Evolutionary conservation across 345 rosid species (phyloP), one percentile per base, ranked within the genome.

Genomic region (Arabidopsis suecica): DNA sequence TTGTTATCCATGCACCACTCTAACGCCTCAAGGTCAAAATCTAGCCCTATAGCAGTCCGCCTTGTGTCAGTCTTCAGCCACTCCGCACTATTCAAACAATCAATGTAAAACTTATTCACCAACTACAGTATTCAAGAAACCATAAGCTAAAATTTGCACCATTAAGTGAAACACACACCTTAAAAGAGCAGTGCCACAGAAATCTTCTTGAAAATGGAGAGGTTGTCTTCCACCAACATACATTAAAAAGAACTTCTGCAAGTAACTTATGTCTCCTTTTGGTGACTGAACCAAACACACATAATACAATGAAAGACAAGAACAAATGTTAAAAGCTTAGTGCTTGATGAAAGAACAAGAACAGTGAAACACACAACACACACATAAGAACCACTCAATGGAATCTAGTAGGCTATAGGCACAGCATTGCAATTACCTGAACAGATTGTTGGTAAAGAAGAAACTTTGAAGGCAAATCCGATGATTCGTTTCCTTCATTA

Each of bases 131-230:
- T 41, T 47, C 25, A 67, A 58, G 73, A 47, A 0, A 10, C 13
- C 14, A 13, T 13, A 42, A 42, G 7, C 48, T n/a, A 47, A 3
- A 42, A 3, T 28, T 28, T 28, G 4, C 4, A 28, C 32, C 32
- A 28, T 28, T 28, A 3, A 28, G 32, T 28, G 32, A 28, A 28
- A 28, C 32, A 28, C 32, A 28, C 32, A 91, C 98, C 96, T 84
- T 20, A 93, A 84, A 72, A 93, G 87, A 78, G 97, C 97, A 80
- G 94, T 91, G 79, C 98, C 98, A 59, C 98, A 93, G 78, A 93
- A 93, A 84, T 93, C 97, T 78, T 93, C 97, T 80, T 93, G 97
- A 22, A 93, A 81, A 83, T 89, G 98, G 22, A 89, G 91, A 38
- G 98, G 94, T 55, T 75, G 83, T 73, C 98, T 88, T 71, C 94